Conservation (phyloP, 352 stramenopile genomes). For the Phytophthora hibernalis region DNA sequence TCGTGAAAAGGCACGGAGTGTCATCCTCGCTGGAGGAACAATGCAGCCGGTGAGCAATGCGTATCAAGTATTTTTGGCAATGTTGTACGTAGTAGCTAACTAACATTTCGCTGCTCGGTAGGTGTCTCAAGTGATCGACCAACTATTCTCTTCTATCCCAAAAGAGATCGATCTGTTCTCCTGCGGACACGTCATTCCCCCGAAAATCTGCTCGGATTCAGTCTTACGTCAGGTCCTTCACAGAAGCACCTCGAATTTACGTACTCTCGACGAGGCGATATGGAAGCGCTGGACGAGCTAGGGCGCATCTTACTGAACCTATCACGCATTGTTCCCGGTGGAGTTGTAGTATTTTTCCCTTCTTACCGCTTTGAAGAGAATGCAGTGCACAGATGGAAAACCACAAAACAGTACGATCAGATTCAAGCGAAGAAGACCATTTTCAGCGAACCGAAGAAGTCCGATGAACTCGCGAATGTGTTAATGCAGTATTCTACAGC, state of each 20-base stretch:
- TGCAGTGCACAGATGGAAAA: conserved; percentile 89
- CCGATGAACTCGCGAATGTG: conserved; percentile 92
- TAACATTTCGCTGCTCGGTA: conserved; percentile 29
- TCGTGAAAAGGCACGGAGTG: conserved; percentile 94
- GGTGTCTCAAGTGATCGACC: conserved; percentile 93
- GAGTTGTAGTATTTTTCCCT: conserved; percentile 98
- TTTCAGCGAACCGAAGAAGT: conserved; percentile 94
- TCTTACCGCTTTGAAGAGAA: conserved; percentile 97
- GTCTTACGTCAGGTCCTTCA: conserved; percentile 79
- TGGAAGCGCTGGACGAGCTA: conserved; percentile 94
- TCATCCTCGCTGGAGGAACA: conserved; percentile 98
- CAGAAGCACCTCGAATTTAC: conserved; percentile 95
- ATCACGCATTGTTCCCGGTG: conserved; percentile 89
- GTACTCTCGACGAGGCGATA: conserved; percentile 75
- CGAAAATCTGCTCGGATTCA: conserved; percentile 92
- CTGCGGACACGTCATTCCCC: conserved; percentile 98
- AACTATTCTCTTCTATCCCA: conserved; percentile 92
- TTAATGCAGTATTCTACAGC: conserved; percentile 87
- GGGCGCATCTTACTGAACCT: conserved; percentile 94
- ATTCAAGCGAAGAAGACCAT: conserved; percentile 92
- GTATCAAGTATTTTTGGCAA: not conserved
- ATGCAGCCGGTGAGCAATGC: conserved; percentile 92
- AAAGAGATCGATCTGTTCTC: conserved; percentile 94
- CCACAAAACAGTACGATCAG: conserved; percentile 78
- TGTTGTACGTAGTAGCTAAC: not conserved